Conservation (phyloP, 2,329 filamentous ascomycete genomes). For the Colletotrichum siamense region DNA sequence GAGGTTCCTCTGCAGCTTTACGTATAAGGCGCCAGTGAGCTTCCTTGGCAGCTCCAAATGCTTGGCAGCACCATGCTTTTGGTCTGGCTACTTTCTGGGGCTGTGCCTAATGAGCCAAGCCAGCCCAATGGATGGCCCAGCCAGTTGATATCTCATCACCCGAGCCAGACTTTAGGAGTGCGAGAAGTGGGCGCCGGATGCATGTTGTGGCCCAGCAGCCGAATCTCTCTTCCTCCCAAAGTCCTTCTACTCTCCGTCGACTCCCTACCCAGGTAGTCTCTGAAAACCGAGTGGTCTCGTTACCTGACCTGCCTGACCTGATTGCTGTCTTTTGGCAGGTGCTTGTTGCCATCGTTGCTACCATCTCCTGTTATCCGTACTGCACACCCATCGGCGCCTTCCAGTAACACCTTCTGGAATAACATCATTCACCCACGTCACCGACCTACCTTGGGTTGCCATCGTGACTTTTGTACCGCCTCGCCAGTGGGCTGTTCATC, state of each 20-base stretch:
- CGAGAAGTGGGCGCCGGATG: neutral
- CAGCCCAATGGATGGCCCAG: neutral
- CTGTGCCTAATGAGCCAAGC: neutral
- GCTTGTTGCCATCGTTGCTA: neutral
- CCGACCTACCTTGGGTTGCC: neutral
- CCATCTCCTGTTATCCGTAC: neutral
- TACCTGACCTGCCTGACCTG: neutral
- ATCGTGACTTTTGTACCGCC: neutral
- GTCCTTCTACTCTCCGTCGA: neutral
- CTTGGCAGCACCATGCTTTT: neutral
- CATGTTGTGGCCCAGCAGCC: neutral
- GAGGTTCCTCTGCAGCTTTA: conserved; percentile 7
- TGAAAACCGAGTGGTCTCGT: too few species aligned
- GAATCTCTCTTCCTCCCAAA: neutral
- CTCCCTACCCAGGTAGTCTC: too few species aligned
- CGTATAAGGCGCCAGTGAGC: neutral
- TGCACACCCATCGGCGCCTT: neutral
- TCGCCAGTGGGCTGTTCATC: neutral
- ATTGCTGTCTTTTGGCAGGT: neutral
- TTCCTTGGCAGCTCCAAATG: conserved; percentile 2
- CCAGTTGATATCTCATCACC: neutral
- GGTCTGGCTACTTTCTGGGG: neutral
- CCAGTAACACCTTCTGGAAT: neutral
- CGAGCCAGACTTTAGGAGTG: neutral
- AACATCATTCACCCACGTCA: neutral